Evolutionary conservation across 345 rosid genomes (phyloP).

Genomic region (Eucalyptus pauciflora): DNA sequence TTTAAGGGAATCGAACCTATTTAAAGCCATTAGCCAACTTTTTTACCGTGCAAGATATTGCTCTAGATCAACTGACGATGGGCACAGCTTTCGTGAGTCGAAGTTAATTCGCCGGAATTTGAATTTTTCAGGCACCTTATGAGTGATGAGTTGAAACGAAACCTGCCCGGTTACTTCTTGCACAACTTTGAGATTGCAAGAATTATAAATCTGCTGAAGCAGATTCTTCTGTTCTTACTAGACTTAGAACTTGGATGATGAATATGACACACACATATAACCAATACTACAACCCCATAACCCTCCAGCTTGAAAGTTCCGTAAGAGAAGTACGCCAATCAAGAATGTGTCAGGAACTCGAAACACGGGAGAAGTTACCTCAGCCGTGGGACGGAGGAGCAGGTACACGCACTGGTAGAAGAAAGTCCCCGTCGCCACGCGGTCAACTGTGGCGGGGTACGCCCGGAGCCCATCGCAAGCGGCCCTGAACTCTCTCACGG

Average conservation of each 20-base stretch:
- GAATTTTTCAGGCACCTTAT: not conserved
- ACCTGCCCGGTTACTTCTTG: not conserved
- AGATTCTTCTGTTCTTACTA: not conserved
- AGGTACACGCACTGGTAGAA: constrained; percentile 65
- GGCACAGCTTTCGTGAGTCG: not conserved
- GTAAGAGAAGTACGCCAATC: not conserved
- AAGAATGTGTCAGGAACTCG: not conserved
- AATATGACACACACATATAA: not conserved
- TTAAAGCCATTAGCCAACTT: not conserved
- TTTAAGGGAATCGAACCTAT: not conserved
- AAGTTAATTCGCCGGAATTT: not conserved
- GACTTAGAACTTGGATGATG: not conserved
- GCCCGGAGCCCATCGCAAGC: constrained; percentile 49
- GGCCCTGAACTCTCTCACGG: constrained; percentile 40
- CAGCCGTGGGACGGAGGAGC: constrained; percentile 55
- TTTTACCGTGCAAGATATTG: not conserved
- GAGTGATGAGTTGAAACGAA: not conserved
- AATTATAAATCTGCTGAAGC: rapidly evolving
- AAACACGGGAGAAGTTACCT: constrained; percentile 18
- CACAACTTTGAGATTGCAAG: not conserved
- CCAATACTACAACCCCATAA: not conserved
- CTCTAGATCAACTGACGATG: not conserved
- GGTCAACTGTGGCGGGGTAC: constrained; percentile 40
- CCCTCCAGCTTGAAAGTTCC: rapidly evolving
- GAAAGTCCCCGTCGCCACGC: constrained; percentile 64